phyloP scores from a whole-genome alignment of 1,284 basidiomycete genomes.

The Malassezia dermatis region DNA sequence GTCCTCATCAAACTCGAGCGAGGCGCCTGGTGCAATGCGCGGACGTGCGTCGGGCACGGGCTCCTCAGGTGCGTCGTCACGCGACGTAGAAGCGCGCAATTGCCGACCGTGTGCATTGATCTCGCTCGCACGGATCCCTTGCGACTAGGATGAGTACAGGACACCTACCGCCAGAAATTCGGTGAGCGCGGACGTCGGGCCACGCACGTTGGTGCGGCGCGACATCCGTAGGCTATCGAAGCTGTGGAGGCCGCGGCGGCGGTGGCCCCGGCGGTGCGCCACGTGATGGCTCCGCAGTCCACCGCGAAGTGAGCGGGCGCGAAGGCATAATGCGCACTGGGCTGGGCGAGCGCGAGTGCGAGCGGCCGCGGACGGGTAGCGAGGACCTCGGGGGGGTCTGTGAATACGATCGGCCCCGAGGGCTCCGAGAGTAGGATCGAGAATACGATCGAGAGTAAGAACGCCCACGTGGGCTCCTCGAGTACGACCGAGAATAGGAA shows the following conservation, averaged over 20 bases:
- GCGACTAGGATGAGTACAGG: neutral
- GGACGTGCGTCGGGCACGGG: conserved; percentile 5
- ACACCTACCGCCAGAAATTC: conserved; percentile 69
- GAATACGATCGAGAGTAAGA: no score
- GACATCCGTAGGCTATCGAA: conserved; percentile 6
- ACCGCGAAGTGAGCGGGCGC: neutral
- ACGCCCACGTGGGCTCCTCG: neutral
- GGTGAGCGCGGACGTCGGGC: conserved; percentile 80
- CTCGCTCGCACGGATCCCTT: conserved; percentile 5
- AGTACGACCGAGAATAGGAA: neutral
- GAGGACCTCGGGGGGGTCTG: no score
- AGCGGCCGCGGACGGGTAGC: neutral
- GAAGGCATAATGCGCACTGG: neutral
- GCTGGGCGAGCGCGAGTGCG: neutral
- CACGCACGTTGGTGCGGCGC: conserved; percentile 55
- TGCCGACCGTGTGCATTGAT: conserved; percentile 40
- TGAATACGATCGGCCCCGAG: neutral
- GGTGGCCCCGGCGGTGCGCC: conserved; percentile 10
- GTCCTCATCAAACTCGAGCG: conserved; percentile 51
- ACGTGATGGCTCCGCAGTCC: neutral
- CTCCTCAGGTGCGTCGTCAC: neutral
- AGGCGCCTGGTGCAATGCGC: conserved; percentile 22
- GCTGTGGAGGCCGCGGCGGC: conserved; percentile 3
- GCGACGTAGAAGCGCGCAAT: conserved; percentile 25
- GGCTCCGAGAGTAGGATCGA: neutral